Conservation (phyloP, 139 green algal genomes). For the Nannochloris sp. region DNA sequence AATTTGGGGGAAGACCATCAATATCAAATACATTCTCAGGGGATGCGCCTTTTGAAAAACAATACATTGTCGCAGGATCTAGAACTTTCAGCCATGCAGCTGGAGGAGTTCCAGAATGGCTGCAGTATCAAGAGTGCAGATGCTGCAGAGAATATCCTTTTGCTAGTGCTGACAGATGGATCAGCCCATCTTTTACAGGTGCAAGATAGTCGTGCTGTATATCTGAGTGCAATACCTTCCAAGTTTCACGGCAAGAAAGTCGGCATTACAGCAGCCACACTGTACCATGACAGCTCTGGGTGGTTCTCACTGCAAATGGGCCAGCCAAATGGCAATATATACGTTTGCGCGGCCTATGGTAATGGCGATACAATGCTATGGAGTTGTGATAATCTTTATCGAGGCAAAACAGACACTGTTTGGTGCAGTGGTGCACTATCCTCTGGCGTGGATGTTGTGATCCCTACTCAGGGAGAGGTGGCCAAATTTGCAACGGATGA, state of each 20-base stretch:
- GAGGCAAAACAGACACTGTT: background rate
- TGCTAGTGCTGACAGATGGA: too few species aligned
- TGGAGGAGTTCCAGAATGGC: too few species aligned
- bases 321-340: too few species aligned
- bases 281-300: too few species aligned
- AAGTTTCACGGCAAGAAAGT: too few species aligned
- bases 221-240: too few species aligned
- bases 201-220: too few species aligned
- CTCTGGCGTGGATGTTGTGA: background rate
- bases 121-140: too few species aligned
- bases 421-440: background rate
- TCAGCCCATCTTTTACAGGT: too few species aligned
- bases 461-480: background rate
- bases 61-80: constrained; percentile 33
- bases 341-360: background rate
- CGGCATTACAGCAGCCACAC: too few species aligned
- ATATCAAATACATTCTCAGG: constrained; percentile 46
- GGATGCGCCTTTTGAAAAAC: constrained; percentile 46
- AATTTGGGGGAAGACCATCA: constrained; percentile 52
- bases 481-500: background rate
- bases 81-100: constrained; percentile 32
- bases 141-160: too few species aligned
- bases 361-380: background rate
- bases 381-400: background rate
- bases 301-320: too few species aligned